Evolutionary conservation across 495 filamentous ascomycete species (phyloP).

Genomic region (Hypoxylon cercidicola): DNA sequence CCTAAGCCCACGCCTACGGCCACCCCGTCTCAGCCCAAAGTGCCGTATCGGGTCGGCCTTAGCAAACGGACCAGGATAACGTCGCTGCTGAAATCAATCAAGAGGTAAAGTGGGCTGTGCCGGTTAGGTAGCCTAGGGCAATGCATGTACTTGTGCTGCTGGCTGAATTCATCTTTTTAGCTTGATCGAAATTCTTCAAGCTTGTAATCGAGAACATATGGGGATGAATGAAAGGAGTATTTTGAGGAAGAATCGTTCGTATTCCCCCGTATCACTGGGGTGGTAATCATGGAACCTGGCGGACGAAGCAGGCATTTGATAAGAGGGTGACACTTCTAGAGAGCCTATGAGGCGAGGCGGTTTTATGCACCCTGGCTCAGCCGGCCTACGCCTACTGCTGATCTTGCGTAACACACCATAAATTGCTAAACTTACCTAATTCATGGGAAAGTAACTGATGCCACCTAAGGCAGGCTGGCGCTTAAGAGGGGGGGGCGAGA

Average conservation of each 20-base stretch:
- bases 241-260: no score
- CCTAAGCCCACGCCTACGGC: conserved; percentile 17
- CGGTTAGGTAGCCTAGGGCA: background rate
- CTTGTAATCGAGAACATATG: background rate
- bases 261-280: no score
- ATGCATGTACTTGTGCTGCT: background rate
- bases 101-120: conserved; percentile 55
- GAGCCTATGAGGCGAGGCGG: background rate
- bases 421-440: no score
- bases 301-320: no score
- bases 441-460: background rate
- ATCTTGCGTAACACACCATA: background rate
- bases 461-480: background rate
- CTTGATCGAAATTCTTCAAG: background rate
- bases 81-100: conserved; percentile 71
- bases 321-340: background rate
- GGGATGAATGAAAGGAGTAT: background rate
- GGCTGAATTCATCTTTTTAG: background rate
- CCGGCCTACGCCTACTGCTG: background rate
- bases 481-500: background rate
- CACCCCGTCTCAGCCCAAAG: conserved; percentile 50
- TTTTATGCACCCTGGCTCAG: background rate
- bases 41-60: conserved; percentile 72
- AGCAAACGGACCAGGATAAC: conserved; percentile 73
- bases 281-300: no score